Evolutionary conservation across 2,329 filamentous ascomycete genomes (phyloP).

Genomic region (Colletotrichum sp.): DNA sequence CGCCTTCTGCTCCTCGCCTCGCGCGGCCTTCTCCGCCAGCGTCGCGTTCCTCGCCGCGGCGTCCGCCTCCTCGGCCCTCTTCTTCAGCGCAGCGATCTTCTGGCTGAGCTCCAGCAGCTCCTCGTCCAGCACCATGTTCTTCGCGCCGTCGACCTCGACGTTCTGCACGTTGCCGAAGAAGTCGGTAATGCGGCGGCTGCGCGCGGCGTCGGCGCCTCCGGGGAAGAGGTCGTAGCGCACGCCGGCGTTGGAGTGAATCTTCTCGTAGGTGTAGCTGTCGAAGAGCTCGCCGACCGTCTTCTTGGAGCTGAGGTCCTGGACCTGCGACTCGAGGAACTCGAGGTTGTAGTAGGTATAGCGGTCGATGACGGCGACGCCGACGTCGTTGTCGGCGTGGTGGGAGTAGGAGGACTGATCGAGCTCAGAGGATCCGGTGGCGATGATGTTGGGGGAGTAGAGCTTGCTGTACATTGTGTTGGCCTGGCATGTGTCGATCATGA

Average conservation of each 20-base stretch:
- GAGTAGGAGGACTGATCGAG: slow-evolving; percentile 97
- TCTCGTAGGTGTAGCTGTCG: slow-evolving; percentile 91
- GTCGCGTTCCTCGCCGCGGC: slow-evolving; percentile 28
- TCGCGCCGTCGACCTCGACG: slow-evolving; percentile 80
- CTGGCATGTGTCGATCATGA: slow-evolving; percentile 99
- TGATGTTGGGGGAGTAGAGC: slow-evolving; percentile 97
- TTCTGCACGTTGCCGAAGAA: slow-evolving; percentile 99
- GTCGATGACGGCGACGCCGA: slow-evolving; percentile 97
- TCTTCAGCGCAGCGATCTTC: slow-evolving; percentile 62
- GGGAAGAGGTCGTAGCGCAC: slow-evolving; percentile 95
- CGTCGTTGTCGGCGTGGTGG: slow-evolving; percentile 97
- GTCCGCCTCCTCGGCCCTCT: slow-evolving; percentile 51
- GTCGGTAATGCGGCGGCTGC: slow-evolving; percentile 86
- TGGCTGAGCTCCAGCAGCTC: slow-evolving; percentile 79
- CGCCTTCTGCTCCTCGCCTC: slow-evolving; percentile 16
- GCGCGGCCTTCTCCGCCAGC: not conserved
- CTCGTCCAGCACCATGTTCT: slow-evolving; percentile 66
- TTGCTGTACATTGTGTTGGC: slow-evolving; percentile 99
- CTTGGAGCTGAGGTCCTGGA: slow-evolving; percentile 84
- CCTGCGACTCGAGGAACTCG: slow-evolving; percentile 91
- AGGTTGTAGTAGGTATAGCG: slow-evolving; percentile 99
- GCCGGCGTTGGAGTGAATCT: slow-evolving; percentile 92
- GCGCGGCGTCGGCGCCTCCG: slow-evolving; percentile 78
- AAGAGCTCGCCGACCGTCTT: slow-evolving; percentile 93
- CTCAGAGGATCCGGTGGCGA: slow-evolving; percentile 95